Evolutionary conservation across 2,329 filamentous ascomycete genomes (phyloP).

Genomic region (Nemania sp.): DNA sequence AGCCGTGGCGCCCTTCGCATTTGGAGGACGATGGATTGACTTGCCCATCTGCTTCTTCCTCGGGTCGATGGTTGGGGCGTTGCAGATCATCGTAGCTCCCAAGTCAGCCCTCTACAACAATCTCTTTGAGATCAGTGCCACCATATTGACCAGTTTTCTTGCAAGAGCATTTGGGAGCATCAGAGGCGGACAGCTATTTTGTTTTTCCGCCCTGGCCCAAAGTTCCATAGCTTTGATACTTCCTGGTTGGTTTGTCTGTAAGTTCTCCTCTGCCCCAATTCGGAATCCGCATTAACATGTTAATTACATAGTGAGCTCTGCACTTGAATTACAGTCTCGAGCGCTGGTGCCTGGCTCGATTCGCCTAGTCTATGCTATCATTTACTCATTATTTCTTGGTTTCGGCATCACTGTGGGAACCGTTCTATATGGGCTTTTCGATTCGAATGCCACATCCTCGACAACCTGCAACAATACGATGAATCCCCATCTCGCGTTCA

Average conservation of each 20-base stretch:
- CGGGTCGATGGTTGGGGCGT: slow-evolving; percentile 36
- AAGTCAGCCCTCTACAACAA: slow-evolving; percentile 70
- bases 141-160: slow-evolving; percentile 69
- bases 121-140: slow-evolving; percentile 56
- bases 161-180: slow-evolving; percentile 72
- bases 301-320: slow-evolving; percentile 38
- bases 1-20: slow-evolving; percentile 37
- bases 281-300: slow-evolving; percentile 4
- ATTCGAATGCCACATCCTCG: slow-evolving; percentile 44
- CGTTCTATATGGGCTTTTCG: slow-evolving; percentile 50
- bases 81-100: slow-evolving; percentile 76
- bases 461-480: slow-evolving; percentile 38
- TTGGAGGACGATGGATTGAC: slow-evolving; percentile 37
- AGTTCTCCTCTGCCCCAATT: slow-evolving; percentile 19
- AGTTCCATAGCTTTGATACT: slow-evolving; percentile 76
- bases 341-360: slow-evolving; percentile 72
- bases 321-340: slow-evolving; percentile 68
- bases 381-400: slow-evolving; percentile 72
- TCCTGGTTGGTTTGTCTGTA: slow-evolving; percentile 59
- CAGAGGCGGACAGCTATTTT: slow-evolving; percentile 60
- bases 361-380: slow-evolving; percentile 73
- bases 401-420: slow-evolving; percentile 65
- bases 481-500: slow-evolving; percentile 55
- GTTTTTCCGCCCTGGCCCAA: slow-evolving; percentile 72
- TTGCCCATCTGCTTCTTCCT: slow-evolving; percentile 38